phyloP scores from a whole-genome alignment of 2,329 filamentous ascomycete species.

The Ophiostoma pallidulum region DNA sequence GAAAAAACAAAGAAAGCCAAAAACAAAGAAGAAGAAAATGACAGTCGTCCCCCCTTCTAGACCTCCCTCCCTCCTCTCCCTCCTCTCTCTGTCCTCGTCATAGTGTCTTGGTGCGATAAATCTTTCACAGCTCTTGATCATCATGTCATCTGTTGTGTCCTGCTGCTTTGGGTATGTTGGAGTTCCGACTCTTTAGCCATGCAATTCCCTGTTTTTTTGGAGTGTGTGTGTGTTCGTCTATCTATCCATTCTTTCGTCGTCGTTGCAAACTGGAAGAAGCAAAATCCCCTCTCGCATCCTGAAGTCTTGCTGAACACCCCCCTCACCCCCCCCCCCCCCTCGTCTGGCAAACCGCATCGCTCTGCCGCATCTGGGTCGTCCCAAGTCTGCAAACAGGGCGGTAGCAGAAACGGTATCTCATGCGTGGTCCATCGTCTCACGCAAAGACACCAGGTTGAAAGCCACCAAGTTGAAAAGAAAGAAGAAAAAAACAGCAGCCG shows the following conservation, averaged over 20 bases:
- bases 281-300: no score
- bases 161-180: no score
- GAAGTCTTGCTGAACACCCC: no score
- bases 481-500: neutral
- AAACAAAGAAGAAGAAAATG: no score
- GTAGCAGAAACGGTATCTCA: neutral
- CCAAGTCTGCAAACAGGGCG: neutral
- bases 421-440: neutral
- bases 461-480: no score
- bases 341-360: neutral
- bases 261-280: constrained; percentile 6
- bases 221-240: no score
- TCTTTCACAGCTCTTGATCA: neutral
- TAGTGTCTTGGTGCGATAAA: no score
- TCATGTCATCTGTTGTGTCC: neutral
- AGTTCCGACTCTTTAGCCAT: constrained; percentile 7
- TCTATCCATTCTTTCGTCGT: constrained; percentile 13
- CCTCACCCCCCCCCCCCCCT: neutral
- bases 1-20: no score
- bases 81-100: no score
- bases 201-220: constrained; percentile 9
- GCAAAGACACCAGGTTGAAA: neutral
- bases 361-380: neutral
- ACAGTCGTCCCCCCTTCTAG: no score
- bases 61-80: no score